phyloP scores from a whole-genome alignment of 2,329 filamentous ascomycete species.

The Colletotrichum liriopes region DNA sequence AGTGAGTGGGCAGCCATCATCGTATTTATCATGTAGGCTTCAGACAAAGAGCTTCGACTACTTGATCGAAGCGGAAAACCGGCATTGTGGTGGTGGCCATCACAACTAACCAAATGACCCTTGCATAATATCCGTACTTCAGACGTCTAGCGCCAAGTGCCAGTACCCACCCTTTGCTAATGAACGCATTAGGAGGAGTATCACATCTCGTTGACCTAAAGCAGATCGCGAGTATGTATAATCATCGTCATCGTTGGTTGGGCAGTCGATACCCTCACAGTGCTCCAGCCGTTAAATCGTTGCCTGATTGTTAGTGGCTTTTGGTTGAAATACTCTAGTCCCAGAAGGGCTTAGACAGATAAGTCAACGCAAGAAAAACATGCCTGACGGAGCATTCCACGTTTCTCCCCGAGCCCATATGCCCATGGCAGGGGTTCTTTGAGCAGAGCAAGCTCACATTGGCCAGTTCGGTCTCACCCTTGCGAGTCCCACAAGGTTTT shows the following conservation, averaged over 20 bases:
- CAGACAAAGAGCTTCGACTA: no score
- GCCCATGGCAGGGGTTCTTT: not conserved
- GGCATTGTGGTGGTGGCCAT: no score
- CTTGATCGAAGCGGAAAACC: no score
- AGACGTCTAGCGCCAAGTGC: no score
- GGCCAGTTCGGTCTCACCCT: constrained; percentile 19
- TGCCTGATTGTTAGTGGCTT: not conserved
- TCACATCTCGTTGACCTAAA: no score
- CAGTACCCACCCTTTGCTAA: no score
- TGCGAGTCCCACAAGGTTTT: not conserved
- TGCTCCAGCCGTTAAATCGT: not conserved
- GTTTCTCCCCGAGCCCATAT: not conserved
- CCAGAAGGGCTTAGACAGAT: not conserved
- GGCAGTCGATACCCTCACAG: not conserved
- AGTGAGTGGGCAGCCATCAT: no score
- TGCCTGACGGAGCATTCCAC: not conserved
- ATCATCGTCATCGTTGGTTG: not conserved
- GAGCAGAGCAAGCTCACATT: not conserved
- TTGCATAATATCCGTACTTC: no score
- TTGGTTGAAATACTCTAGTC: not conserved
- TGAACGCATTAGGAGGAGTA: no score
- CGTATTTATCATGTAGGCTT: no score
- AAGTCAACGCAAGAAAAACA: not conserved
- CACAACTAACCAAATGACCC: no score
- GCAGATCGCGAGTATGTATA: not conserved